A percentile compares a stretch with the other conserved stretches of the same genome.
These are phyloP conservation scores for Thraustochytrium striatum DNA, from an alignment of 352 stramenopile species.

Conservation along the genomic window DNA sequence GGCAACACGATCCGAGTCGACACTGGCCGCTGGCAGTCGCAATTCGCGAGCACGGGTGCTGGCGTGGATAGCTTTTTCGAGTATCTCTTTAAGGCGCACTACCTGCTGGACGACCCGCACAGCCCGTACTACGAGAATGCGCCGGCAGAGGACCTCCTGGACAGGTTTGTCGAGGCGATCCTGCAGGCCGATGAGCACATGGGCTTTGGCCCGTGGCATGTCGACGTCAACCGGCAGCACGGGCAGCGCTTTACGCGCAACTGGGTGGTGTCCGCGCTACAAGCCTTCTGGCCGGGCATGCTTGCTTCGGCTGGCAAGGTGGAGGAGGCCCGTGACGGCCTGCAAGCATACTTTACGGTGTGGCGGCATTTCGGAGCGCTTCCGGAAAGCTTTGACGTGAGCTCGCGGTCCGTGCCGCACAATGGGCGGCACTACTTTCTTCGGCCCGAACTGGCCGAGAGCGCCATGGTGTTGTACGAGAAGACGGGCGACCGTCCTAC, in stretches of 20 bases:
- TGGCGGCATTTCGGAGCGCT: slow-evolving; percentile 63
- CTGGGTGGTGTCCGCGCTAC: slow-evolving; percentile 10
- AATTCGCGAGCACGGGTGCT: slow-evolving; percentile 60
- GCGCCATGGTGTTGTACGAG: slow-evolving; percentile 69
- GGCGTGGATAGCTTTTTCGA: slow-evolving; percentile 81
- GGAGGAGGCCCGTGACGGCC: slow-evolving; percentile 58
- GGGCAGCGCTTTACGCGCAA: background rate
- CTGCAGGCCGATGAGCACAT: slow-evolving; percentile 52
- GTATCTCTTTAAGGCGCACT: slow-evolving; percentile 79
- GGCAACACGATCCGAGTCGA: background rate
- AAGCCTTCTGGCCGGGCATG: slow-evolving; percentile 67
- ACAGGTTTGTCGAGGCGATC: slow-evolving; percentile 62
- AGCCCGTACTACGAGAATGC: slow-evolving; percentile 67
- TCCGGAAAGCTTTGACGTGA: slow-evolving; percentile 22
- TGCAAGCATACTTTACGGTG: slow-evolving; percentile 29
- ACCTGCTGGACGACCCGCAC: slow-evolving; percentile 67
- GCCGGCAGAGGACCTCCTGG: slow-evolving; percentile 64
- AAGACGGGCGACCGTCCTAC: slow-evolving; percentile 41
- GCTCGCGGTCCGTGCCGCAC: slow-evolving; percentile 60
- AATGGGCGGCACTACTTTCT: slow-evolving; percentile 60
- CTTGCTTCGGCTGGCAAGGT: slow-evolving; percentile 65
- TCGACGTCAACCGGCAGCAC: slow-evolving; percentile 54
- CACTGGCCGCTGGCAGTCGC: slow-evolving; percentile 15
- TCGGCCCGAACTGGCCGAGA: slow-evolving; percentile 75
- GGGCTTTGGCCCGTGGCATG: slow-evolving; percentile 41